Base-by-base conservation (phyloP, 1,284 basidiomycete species). In the Puccinia polysora region DNA sequence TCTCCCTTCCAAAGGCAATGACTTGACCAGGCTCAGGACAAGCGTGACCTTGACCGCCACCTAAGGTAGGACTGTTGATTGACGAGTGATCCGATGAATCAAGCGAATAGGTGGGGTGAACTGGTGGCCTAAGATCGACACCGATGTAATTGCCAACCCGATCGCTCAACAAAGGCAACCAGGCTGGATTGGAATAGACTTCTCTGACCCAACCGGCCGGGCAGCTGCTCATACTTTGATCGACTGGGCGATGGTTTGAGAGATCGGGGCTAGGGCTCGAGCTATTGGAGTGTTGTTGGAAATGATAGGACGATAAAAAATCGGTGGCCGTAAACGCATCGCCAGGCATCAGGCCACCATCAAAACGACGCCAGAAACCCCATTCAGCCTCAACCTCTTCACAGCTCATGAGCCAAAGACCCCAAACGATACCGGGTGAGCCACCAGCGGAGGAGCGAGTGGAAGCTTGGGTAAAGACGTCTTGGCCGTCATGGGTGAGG, bases 121-220 rank as follows among this genome's bases (percentile, higher is more conserved):
- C 20, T 52, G n/a, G 80, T 4, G 95, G 95, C 80, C 88, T 91
- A 74, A 98, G 84, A 80, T 99, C 95, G 60, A 99, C 85, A 65
- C 95, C 95, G 74, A 97, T 86, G 79, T 99, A 99, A 81, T 99
- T 99, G 30, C 95, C 96, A 20, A 87, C 87, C 75, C 90, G 89
- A 81, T 99, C 95, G 49, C 88, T 88, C 71, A 97, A 85, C 74
- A 98, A 87, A 14, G 95, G 95, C 76, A 98, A 86, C 95, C 95
- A 98, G 18, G 94, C 95, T 67, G 90, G 86, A 79, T 90, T 89
- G 28, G 93, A 93, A 82, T 98, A 98, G 74, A 88, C 87, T 75
- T 84, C 84, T 78, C 90, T 87, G 76, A 97, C 87, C 90, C 91
- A 98, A n/a, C 86, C 86, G 7, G 88, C 86, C 0, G 95, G 96